Evolutionary conservation across 495 filamentous ascomycete species (phyloP).

Genomic region (Thermothielavioides terrestris): DNA sequence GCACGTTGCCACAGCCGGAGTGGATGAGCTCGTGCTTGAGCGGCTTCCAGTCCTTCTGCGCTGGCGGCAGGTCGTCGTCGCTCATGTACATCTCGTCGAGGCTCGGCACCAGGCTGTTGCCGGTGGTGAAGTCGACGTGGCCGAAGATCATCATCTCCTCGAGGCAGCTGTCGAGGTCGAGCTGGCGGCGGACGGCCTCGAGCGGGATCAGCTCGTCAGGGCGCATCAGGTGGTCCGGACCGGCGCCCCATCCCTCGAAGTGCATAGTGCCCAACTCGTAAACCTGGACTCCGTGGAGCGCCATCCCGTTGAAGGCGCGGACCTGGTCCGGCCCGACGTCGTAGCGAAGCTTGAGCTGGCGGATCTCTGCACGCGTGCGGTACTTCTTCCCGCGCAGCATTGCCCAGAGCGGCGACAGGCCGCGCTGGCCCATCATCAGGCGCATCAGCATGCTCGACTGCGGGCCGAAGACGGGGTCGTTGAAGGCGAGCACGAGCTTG

Average conservation of each 20-base stretch:
- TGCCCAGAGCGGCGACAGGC: slow-evolving; percentile 40
- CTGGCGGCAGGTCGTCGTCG: slow-evolving; percentile 26
- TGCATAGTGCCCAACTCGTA: slow-evolving; percentile 41
- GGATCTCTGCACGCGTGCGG: slow-evolving; percentile 31
- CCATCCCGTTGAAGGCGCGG: background rate
- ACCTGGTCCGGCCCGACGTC: slow-evolving; percentile 15
- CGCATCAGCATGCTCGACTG: slow-evolving; percentile 35
- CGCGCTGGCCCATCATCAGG: slow-evolving; percentile 52
- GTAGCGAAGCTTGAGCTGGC: slow-evolving; percentile 39
- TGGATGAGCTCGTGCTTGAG: slow-evolving; percentile 10
- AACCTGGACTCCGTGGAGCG: slow-evolving; percentile 41
- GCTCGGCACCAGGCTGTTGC: slow-evolving; percentile 28
- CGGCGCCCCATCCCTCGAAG: slow-evolving; percentile 44
- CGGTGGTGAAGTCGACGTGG: slow-evolving; percentile 39
- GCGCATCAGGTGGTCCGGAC: slow-evolving; percentile 34
- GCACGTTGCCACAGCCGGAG: slow-evolving; percentile 26
- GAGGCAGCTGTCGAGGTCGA: slow-evolving; percentile 38
- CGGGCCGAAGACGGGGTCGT: slow-evolving; percentile 38
- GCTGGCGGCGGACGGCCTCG: slow-evolving; percentile 40
- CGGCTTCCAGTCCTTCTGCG: slow-evolving; percentile 3
- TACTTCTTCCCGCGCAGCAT: slow-evolving; percentile 39
- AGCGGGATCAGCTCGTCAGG: slow-evolving; percentile 49
- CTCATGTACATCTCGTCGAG: slow-evolving; percentile 40
- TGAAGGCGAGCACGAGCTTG: slow-evolving; percentile 54
- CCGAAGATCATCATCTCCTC: slow-evolving; percentile 47